Conservation (phyloP, 2,329 filamentous ascomycete genomes). For the Penicillium corylophilum region DNA sequence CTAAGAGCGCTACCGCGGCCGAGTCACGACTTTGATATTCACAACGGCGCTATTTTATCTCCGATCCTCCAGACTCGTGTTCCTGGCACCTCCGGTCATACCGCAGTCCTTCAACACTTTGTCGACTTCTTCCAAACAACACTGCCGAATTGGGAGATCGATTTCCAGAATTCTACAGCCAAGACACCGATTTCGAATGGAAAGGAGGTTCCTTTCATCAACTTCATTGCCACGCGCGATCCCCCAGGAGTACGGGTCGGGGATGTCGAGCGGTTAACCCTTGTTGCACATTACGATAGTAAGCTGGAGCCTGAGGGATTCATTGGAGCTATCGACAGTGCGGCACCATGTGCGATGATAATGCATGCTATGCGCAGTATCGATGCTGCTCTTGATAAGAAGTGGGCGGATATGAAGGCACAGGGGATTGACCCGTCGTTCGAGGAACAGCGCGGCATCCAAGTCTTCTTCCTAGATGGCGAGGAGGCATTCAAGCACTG, state of each 20-base stretch:
- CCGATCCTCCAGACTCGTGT: conserved; percentile 88
- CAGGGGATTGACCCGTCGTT: conserved; percentile 54
- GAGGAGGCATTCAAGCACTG: conserved; percentile 87
- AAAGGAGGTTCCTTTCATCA: conserved; percentile 75
- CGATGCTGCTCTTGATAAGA: conserved; percentile 73
- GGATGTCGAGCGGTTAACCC: conserved; percentile 74
- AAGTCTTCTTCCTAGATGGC: conserved; percentile 86
- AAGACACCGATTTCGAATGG: conserved; percentile 74
- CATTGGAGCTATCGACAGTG: conserved; percentile 90
- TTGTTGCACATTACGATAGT: conserved; percentile 94
- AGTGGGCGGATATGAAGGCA: conserved; percentile 73
- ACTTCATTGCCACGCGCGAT: conserved; percentile 82
- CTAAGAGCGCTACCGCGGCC: conserved; percentile 71
- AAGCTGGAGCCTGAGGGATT: conserved; percentile 79
- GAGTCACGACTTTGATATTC: conserved; percentile 74
- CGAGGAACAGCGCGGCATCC: conserved; percentile 77
- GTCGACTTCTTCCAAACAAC: conserved; percentile 72
- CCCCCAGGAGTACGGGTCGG: conserved; percentile 76
- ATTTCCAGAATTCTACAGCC: conserved; percentile 86
- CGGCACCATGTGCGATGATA: conserved; percentile 90
- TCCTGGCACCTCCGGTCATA: conserved; percentile 76
- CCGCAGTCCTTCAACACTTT: conserved; percentile 75
- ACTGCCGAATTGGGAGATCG: conserved; percentile 75
- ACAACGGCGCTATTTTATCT: conserved; percentile 71
- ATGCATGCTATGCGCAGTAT: conserved; percentile 78